phyloP scores from a whole-genome alignment of 345 rosid genomes.

The Pistacia integerrima region DNA sequence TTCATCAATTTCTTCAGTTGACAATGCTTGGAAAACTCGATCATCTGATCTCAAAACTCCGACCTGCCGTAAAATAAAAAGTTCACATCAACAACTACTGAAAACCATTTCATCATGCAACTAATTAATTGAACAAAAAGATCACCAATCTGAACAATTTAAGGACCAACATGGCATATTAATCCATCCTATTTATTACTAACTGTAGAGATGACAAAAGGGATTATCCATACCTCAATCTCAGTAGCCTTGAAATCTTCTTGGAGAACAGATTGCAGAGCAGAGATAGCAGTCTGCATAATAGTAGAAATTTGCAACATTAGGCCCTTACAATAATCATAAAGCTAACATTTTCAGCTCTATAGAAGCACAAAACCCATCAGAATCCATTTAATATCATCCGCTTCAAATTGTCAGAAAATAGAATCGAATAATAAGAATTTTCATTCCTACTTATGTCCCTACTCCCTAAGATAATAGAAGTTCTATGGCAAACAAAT shows the following conservation, averaged over 20 bases:
- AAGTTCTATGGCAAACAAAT: neutral
- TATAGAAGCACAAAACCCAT: neutral
- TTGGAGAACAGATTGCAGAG: slow-evolving; percentile 84
- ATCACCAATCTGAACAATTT: neutral
- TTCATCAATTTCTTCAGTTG: slow-evolving; percentile 75
- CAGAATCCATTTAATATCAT: neutral
- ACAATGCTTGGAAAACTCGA: slow-evolving; percentile 55
- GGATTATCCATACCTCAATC: slow-evolving; percentile 60
- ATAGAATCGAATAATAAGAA: neutral
- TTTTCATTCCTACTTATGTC: neutral
- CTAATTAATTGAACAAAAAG: neutral
- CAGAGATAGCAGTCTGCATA: slow-evolving; percentile 74
- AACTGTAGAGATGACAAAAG: neutral
- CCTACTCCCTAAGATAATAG: neutral
- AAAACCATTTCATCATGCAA: neutral
- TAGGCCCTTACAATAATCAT: neutral
- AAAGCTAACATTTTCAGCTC: neutral
- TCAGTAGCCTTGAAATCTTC: slow-evolving; percentile 96
- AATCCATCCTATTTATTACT: neutral
- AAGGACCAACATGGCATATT: neutral
- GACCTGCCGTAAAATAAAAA: slow-evolving; percentile 48
- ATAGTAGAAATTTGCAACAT: slow-evolving; percentile 12
- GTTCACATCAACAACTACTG: neutral
- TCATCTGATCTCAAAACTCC: slow-evolving; percentile 75
- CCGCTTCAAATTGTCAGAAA: neutral